phyloP scores from a whole-genome alignment of 2,329 filamentous ascomycete genomes.

The Exophiala mesophila region DNA sequence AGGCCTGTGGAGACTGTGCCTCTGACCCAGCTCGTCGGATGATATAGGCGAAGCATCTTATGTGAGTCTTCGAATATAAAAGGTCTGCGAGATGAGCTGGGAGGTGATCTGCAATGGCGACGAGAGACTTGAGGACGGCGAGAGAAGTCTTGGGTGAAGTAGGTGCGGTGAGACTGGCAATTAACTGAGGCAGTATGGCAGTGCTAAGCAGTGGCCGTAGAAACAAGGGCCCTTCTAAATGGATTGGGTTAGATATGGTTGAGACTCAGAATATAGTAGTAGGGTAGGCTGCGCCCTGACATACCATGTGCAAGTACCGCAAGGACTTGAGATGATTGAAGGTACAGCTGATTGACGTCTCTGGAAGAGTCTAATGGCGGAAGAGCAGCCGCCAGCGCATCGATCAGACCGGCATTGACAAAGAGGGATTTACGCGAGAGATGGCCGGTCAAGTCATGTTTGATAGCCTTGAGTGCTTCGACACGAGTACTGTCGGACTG shows the following conservation, averaged over 20 bases:
- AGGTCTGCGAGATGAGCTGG: constrained; percentile 55
- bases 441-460: constrained; percentile 87
- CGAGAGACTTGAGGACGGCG: constrained; percentile 68
- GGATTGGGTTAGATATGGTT: too few species aligned
- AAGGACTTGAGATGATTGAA: constrained; percentile 80
- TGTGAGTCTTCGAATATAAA: constrained; percentile 59
- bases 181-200: constrained; percentile 64
- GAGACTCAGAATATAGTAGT: too few species aligned
- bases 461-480: constrained; percentile 60
- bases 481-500: constrained; percentile 30
- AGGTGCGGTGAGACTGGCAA: constrained; percentile 61
- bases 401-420: constrained; percentile 62
- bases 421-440: constrained; percentile 78
- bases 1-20: constrained; percentile 22
- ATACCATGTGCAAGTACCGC: constrained; percentile 79
- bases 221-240: constrained; percentile 71
- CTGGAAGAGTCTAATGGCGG: constrained; percentile 37
- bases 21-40: constrained; percentile 51
- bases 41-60: constrained; percentile 61
- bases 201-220: constrained; percentile 68
- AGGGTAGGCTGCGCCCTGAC: constrained; percentile 32
- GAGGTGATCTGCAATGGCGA: constrained; percentile 64
- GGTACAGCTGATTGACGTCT: constrained; percentile 62
- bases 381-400: constrained; percentile 38
- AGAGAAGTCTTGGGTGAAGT: constrained; percentile 62